Evolutionary conservation across 352 stramenopile species (phyloP).

Genomic region (Aphanomyces astaci): DNA sequence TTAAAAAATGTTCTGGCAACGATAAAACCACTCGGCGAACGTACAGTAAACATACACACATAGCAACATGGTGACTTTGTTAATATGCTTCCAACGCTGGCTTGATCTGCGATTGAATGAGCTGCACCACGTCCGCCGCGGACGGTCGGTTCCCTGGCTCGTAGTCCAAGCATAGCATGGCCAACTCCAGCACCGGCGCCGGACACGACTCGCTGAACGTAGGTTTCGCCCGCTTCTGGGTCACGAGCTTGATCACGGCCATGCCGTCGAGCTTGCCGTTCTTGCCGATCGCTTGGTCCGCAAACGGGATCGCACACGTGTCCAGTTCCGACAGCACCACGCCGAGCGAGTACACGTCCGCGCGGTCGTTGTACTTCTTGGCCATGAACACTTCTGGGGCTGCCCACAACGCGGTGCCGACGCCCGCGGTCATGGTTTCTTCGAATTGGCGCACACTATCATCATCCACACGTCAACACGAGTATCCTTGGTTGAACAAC

Average conservation of each 20-base stretch:
- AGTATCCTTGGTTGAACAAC: no score
- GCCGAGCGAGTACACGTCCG: constrained; percentile 81
- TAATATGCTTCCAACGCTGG: constrained; percentile 13
- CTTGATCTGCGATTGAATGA: constrained; percentile 31
- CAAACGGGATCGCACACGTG: constrained; percentile 69
- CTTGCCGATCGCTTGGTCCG: constrained; percentile 41
- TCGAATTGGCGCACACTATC: constrained; percentile 58
- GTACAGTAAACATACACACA: background rate
- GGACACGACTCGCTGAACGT: constrained; percentile 51
- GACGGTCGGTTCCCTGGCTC: constrained; percentile 60
- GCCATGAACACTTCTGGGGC: constrained; percentile 75
- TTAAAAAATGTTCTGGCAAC: no score
- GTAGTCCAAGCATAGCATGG: constrained; percentile 52
- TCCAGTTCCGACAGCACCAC: constrained; percentile 78
- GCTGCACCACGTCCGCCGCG: constrained; percentile 51
- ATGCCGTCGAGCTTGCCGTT: constrained; percentile 67
- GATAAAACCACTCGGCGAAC: no score
- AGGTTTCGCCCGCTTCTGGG: constrained; percentile 54
- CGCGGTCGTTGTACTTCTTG: constrained; percentile 82
- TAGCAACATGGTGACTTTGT: background rate
- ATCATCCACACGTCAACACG: no score
- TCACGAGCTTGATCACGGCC: constrained; percentile 81
- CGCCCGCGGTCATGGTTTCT: constrained; percentile 78
- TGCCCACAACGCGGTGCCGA: constrained; percentile 82
- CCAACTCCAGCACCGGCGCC: constrained; percentile 48